Evolutionary conservation across 2,329 filamentous ascomycete species (phyloP).

Genomic region (Sporothrix humicola): DNA sequence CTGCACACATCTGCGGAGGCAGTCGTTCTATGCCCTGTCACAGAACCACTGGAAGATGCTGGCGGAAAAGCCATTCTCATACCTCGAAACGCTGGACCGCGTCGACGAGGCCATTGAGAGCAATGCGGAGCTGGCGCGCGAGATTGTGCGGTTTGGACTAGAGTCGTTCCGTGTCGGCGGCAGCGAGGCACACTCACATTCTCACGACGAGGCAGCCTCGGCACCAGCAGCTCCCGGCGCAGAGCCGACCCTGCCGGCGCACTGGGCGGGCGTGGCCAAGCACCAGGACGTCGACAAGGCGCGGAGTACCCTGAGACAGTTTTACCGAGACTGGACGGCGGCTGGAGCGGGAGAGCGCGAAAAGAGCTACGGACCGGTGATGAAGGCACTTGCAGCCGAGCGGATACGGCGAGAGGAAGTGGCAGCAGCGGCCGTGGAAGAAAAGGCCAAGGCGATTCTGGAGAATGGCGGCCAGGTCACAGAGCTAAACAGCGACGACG

Average conservation of each 20-base stretch:
- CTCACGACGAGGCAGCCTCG: not conserved
- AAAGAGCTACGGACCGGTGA: constrained; percentile 77
- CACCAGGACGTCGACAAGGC: constrained; percentile 85
- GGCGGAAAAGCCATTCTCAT: constrained; percentile 78
- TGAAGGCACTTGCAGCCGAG: constrained; percentile 66
- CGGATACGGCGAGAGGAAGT: constrained; percentile 39
- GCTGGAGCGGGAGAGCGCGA: constrained; percentile 76
- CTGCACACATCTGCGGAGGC: constrained; percentile 85
- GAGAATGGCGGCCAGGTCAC: not conserved
- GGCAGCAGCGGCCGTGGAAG: constrained; percentile 27
- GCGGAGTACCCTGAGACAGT: constrained; percentile 86
- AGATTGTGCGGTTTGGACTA: constrained; percentile 74
- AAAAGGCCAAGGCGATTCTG: not conserved
- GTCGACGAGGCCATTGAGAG: constrained; percentile 87
- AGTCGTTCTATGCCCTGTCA: constrained; percentile 91
- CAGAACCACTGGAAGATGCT: constrained; percentile 83
- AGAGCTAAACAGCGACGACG: not conserved
- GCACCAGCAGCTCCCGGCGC: constrained; percentile 42
- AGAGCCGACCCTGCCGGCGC: constrained; percentile 57
- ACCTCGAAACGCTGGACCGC: constrained; percentile 76
- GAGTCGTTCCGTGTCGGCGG: constrained; percentile 64
- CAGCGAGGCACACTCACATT: not conserved
- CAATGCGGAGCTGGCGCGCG: constrained; percentile 82
- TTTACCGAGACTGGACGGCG: constrained; percentile 91
- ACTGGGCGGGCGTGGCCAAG: constrained; percentile 74